Base-by-base conservation (phyloP, 1,284 basidiomycete species). In the Trametes hirsuta region DNA sequence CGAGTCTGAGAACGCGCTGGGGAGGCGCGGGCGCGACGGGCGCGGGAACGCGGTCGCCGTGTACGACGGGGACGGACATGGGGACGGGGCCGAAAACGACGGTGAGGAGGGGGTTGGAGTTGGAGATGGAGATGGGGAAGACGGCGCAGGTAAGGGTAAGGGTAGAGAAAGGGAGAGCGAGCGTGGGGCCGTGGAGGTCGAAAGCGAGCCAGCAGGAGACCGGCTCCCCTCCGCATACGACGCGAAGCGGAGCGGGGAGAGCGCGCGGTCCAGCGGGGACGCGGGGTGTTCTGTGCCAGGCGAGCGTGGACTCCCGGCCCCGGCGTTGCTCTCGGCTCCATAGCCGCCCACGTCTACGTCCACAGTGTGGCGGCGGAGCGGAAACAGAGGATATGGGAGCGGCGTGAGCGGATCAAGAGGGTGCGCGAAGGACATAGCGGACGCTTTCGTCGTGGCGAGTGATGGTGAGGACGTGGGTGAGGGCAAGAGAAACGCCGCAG, bases 201-300 rank as follows among this genome's bases (percentile, higher is more conserved):
- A 22, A 11, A 15, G 39, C 14, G 50, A 41, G 35, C 39, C 39
- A 1, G 10, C 14, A 12, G 2, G 44, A 39, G 3, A 18, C 22
- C 8, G 45, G n/a, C 36, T 10, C 40, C 30, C 14, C 30, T 24
- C 30, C 35, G 56, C 42, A 30, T 50, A 47, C 4, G 58, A 49
- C 40, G 48, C 59, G 42, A 61, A 64, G 8, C 53, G 53, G 9
- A 61, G 56, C 18, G 62, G 62, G 24, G 62, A 60, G 15, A 63
- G 53, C 22, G 58, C 41, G 30, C 58, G 62, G 10, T 60, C 58
- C 1, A 58, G 58, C 6, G 53, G 49, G 30, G 53, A 55, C 6
- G 56, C 53, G 50, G 59, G 55, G 47, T 51, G 55, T 35, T 60
- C 58, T 11, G 42, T 25, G 21, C 15, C 11, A 12, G 21, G 37